Base-by-base conservation (phyloP, 257 asterid genomes). In the Asclepias syriaca region DNA sequence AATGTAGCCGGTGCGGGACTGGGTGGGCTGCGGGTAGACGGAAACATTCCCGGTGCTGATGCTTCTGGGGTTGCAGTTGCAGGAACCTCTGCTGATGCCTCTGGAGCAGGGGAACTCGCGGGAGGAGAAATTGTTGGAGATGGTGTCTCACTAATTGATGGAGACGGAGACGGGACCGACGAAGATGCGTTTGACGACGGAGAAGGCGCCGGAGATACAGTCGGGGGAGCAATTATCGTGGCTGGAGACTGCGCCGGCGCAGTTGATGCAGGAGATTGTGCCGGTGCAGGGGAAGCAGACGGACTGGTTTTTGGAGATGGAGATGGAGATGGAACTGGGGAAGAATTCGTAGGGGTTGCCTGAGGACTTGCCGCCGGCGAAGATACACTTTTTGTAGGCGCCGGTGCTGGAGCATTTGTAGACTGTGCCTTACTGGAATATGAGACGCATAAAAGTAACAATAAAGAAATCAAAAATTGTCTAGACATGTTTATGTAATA, bases 131-230 rank as follows among this genome's bases (percentile, higher is more conserved):
- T 18, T 0, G 69, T 43, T n/a, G 48, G 48, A 9, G 48, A 78
- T 37, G 91, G 84, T 15, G 77, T 9, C 60, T 45, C 63, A n/a
- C 43, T 34, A 34, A 4, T 50, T 22, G 65, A 69, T 13, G 87
- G 80, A 18, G 84, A 81, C 72, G 83, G 73, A 74, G 96, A 80
- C 8, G 90, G 87, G 45, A 75, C 84, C 43, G 92, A 89, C 79
- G 83, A 32, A 71, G 89, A 74, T 59, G 24, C 81, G 21, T 45
- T 70, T 69, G 71, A 1, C 55, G 91, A 58, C 19, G 70, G 85
- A 73, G 84, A 5, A 46, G 83, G 81, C 55, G 84, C 27, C 24
- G 84, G 89, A 37, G 86, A 68, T 65, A 57, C 59, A 7, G 74
- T 9, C 71, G 70, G 22, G 37, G 63, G 70, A 11, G 81, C 68